Evolutionary conservation across 805 yeast species (phyloP).

Genomic region (Candida sakaeoensis): DNA sequence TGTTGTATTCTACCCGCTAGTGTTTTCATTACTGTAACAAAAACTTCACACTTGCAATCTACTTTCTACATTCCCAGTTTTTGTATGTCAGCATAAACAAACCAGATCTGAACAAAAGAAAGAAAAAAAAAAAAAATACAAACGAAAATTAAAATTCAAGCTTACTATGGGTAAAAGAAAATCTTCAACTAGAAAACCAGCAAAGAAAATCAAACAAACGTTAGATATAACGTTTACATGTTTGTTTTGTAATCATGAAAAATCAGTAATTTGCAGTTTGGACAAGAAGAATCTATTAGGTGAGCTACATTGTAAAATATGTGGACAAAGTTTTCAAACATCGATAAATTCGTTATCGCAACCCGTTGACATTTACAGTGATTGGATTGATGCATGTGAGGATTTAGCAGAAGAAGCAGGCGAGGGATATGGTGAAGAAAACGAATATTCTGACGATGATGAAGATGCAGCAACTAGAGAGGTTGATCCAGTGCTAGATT

Average conservation of each 20-base stretch:
- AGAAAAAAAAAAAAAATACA: neutral
- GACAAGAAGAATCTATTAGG: conserved; percentile 88
- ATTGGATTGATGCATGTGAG: conserved; percentile 97
- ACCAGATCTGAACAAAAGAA: neutral
- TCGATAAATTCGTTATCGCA: conserved; percentile 79
- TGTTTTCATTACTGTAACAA: too few relatives aligned
- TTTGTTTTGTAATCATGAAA: conserved; percentile 92
- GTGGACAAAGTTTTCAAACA: conserved; percentile 91
- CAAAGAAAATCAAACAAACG: conserved; percentile 68
- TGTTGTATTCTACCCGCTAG: too few relatives aligned
- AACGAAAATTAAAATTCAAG: neutral
- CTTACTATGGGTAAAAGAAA: conserved; percentile 71
- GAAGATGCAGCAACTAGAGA: neutral
- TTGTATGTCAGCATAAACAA: neutral
- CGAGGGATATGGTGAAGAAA: conserved; percentile 16
- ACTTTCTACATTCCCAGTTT: too few relatives aligned
- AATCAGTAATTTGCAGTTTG: conserved; percentile 80
- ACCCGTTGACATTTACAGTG: conserved; percentile 92
- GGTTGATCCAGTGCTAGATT: conserved; percentile 7
- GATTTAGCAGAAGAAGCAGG: conserved; percentile 64
- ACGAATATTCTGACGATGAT: conserved; percentile 31
- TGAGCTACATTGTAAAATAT: conserved; percentile 79
- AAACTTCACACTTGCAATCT: too few relatives aligned
- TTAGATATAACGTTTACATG: conserved; percentile 85
- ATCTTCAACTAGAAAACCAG: conserved; percentile 72